Evolutionary conservation across 768 basidiomycete species (phyloP).

Genomic region (Gymnopilus junonius): DNA sequence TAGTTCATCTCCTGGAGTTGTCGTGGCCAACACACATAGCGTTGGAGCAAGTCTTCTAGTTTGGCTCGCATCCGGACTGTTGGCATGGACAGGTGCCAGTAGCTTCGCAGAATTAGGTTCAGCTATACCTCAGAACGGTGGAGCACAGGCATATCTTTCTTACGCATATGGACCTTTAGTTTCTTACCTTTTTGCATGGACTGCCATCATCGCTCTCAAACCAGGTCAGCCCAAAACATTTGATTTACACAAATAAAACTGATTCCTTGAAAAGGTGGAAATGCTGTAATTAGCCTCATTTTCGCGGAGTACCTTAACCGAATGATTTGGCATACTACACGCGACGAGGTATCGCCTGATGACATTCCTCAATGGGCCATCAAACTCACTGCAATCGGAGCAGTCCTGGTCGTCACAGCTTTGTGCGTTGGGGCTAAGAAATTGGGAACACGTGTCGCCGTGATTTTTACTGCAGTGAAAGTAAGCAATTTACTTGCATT

Average conservation of each 20-base stretch:
- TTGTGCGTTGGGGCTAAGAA: slow-evolving; percentile 81
- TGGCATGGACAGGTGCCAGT: slow-evolving; percentile 96
- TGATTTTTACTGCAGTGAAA: slow-evolving; percentile 90
- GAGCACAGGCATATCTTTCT: slow-evolving; percentile 81
- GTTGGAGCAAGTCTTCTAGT: slow-evolving; percentile 89
- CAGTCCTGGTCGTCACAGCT: slow-evolving; percentile 72
- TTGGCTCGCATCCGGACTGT: slow-evolving; percentile 81
- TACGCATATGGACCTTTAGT: slow-evolving; percentile 88
- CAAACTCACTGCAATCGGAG: slow-evolving; percentile 80
- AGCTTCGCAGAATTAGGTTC: slow-evolving; percentile 93
- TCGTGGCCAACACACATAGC: slow-evolving; percentile 86
- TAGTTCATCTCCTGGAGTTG: slow-evolving; percentile 91
- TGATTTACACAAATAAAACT: neutral
- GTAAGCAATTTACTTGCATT: slow-evolving; percentile 39
- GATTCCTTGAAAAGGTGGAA: slow-evolving; percentile 51
- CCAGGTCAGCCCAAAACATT: slow-evolving; percentile 55
- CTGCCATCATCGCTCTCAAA: slow-evolving; percentile 85
- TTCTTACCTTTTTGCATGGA: slow-evolving; percentile 95
- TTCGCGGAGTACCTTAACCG: slow-evolving; percentile 94
- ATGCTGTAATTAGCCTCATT: slow-evolving; percentile 87
- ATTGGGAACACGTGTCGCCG: slow-evolving; percentile 78
- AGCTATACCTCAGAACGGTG: slow-evolving; percentile 79
- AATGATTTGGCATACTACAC: slow-evolving; percentile 79
- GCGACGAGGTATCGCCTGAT: slow-evolving; percentile 71
- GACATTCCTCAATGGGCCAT: slow-evolving; percentile 90